Evolutionary conservation across 768 basidiomycete species (phyloP).

Genomic region (Pulveroboletus sp.): DNA sequence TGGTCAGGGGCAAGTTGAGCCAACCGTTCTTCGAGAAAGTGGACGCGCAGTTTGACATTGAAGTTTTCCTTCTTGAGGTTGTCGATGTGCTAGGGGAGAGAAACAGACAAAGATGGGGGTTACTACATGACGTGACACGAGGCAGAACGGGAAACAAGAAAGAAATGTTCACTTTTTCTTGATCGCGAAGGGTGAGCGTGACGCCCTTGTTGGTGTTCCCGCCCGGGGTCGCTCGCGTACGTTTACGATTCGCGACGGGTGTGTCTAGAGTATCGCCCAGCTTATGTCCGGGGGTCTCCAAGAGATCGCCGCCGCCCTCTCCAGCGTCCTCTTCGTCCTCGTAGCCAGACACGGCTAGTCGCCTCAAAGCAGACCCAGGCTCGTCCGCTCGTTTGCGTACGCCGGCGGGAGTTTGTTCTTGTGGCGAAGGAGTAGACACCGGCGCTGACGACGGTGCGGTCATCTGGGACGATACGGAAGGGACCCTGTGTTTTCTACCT

Average conservation of each 20-base stretch:
- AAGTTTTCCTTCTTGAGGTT: constrained; percentile 97
- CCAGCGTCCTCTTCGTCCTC: constrained; percentile 37
- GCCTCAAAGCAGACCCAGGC: constrained; percentile 36
- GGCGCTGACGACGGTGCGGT: constrained; percentile 51
- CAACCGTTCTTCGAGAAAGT: constrained; percentile 91
- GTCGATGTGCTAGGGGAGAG: constrained; percentile 75
- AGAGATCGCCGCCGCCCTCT: constrained; percentile 40
- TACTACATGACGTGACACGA: not conserved
- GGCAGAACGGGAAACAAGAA: not conserved
- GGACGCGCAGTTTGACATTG: constrained; percentile 90
- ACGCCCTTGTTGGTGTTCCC: constrained; percentile 28
- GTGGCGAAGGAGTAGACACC: constrained; percentile 48
- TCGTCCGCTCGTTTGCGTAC: constrained; percentile 39
- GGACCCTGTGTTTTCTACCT: constrained; percentile 39
- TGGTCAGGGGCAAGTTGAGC: constrained; percentile 88
- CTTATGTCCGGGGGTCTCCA: constrained; percentile 52
- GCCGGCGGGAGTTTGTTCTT: constrained; percentile 27
- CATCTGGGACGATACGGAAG: constrained; percentile 47
- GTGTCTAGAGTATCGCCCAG: constrained; percentile 51
- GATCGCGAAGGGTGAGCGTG: constrained; percentile 83
- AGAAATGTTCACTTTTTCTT: constrained; percentile 72
- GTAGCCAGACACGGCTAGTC: constrained; percentile 31
- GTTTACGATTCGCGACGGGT: constrained; percentile 46
- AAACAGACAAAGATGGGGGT: not conserved
- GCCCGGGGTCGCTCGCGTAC: constrained; percentile 27